Conservation (phyloP, 148 eudicot species). For the Polygonum maritimum region DNA sequence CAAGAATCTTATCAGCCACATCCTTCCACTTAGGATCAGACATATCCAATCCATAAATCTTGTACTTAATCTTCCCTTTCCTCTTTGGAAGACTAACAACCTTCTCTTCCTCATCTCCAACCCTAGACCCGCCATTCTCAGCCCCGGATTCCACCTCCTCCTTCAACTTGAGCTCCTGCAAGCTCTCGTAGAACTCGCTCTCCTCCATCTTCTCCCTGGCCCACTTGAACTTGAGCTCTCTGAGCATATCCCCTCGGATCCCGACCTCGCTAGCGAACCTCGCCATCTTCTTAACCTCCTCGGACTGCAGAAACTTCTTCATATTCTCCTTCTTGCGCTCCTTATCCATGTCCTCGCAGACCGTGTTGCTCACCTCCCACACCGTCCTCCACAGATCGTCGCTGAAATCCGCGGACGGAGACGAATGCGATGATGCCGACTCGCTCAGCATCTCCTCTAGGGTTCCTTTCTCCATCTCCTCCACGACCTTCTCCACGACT, state of each 20-base stretch:
- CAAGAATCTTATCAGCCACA: conserved; percentile 69
- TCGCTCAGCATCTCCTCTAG: conserved; percentile 28
- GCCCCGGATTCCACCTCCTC: conserved; percentile 15
- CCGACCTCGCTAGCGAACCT: conserved; percentile 90
- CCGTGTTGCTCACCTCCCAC: conserved; percentile 60
- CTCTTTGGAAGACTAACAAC: conserved; percentile 64
- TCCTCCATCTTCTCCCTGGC: conserved; percentile 84
- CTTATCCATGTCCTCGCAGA: conserved; percentile 69
- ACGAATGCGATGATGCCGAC: conserved; percentile 7
- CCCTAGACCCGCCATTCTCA: conserved; percentile 19
- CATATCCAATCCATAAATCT: conserved; percentile 85
- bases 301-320: conserved; percentile 60
- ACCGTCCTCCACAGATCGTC: conserved; percentile 75
- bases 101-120: conserved; percentile 16
- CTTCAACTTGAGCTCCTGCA: conserved; percentile 26
- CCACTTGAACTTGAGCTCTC: conserved; percentile 91
- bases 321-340: conserved; percentile 68
- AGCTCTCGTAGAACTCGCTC: conserved; percentile 46
- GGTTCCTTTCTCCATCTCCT: conserved; percentile 52
- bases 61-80: conserved; percentile 76
- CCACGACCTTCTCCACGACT: conserved; percentile 62
- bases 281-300: conserved; percentile 63
- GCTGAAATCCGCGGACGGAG: conserved; percentile 42
- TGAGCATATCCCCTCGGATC: conserved; percentile 81
- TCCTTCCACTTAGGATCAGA: conserved; percentile 75